These are phyloP conservation scores for Apiospora saccharicola DNA, from an alignment of 2,329 filamentous ascomycete species.

Conservation along the genomic window DNA sequence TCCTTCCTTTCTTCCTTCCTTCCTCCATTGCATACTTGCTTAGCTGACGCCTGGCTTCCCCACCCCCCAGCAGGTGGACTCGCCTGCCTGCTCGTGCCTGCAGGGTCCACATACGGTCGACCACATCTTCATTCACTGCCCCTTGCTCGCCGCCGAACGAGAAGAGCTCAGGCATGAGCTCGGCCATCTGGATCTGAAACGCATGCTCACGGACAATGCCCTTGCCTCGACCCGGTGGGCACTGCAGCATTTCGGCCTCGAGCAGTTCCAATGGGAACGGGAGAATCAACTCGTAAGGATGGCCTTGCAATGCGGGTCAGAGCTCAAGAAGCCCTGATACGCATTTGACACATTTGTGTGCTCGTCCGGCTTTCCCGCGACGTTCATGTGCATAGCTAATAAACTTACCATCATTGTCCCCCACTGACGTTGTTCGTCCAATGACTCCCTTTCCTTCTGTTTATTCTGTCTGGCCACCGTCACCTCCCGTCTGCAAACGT, in stretches of 20 bases:
- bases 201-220: background rate
- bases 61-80: background rate
- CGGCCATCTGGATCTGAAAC: background rate
- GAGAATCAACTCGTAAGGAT: no score
- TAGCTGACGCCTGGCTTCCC: background rate
- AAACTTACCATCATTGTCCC: no score
- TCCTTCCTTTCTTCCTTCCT: background rate
- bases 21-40: background rate
- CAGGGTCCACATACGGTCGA: background rate
- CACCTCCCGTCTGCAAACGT: no score
- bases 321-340: no score
- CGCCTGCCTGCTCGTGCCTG: background rate
- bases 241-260: background rate
- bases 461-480: no score
- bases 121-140: slow-evolving; percentile 2
- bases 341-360: no score
- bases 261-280: background rate
- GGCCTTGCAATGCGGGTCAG: no score
- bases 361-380: no score
- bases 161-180: background rate
- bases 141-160: background rate
- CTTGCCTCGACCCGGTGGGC: background rate
- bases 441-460: no score
- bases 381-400: no score
- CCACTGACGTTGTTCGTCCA: no score